phyloP scores from a whole-genome alignment of 164 flowering plant species.

The Nymphaea colorata region DNA sequence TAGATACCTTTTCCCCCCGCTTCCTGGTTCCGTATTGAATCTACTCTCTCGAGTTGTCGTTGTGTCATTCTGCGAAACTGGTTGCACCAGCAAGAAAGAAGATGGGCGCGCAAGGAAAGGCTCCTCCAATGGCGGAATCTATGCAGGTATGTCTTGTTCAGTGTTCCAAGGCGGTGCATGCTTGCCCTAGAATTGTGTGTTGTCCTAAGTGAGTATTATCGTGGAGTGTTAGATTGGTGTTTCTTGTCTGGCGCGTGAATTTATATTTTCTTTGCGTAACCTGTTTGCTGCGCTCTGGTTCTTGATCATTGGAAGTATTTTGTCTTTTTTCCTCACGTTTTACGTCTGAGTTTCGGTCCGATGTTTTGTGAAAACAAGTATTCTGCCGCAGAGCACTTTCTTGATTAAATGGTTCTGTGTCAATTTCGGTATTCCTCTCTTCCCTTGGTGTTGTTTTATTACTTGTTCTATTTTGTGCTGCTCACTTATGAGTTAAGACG shows the following conservation, averaged over 20 bases:
- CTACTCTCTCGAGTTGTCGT: neutral
- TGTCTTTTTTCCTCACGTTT: neutral
- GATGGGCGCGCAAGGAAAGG: constrained; percentile 35
- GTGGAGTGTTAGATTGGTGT: neutral
- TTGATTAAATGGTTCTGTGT: no score
- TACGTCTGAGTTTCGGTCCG: neutral
- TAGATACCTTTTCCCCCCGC: neutral
- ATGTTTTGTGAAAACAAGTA: neutral
- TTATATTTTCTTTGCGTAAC: neutral
- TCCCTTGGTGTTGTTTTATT: no score
- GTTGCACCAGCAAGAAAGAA: neutral
- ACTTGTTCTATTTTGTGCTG: no score
- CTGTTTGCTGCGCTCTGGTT: neutral
- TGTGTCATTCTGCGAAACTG: neutral
- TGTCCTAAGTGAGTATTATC: neutral
- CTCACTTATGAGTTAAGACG: no score
- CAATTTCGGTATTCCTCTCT: no score
- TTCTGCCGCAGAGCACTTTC: no score
- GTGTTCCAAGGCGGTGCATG: neutral
- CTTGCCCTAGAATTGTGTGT: neutral
- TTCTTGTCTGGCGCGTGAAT: neutral
- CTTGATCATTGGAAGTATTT: neutral
- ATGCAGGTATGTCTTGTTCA: constrained; percentile 32
- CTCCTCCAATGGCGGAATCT: constrained; percentile 14
- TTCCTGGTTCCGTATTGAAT: neutral